Evolutionary conservation across 768 basidiomycete genomes (phyloP).

Genomic region (Pluteus cervinus): DNA sequence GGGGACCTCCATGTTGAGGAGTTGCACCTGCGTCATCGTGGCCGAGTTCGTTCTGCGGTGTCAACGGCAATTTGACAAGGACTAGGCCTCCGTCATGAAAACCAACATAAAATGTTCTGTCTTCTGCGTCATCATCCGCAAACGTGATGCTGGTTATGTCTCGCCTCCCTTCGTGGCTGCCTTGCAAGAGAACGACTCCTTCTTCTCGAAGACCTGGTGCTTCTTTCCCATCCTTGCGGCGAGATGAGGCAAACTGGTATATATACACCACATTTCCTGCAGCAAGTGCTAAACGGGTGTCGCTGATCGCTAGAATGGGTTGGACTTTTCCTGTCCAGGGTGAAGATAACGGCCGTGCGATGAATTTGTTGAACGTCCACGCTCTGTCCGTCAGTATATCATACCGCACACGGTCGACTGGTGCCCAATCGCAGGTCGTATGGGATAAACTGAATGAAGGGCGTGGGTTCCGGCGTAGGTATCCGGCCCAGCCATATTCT

Average conservation of each 20-base stretch:
- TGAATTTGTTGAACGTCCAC: conserved; percentile 46
- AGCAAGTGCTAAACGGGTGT: conserved; percentile 52
- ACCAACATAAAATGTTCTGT: conserved; percentile 45
- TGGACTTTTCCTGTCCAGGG: conserved; percentile 53
- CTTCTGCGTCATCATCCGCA: conserved; percentile 35
- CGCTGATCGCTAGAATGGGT: conserved; percentile 50
- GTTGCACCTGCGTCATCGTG: too few relatives aligned
- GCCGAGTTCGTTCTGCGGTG: too few relatives aligned
- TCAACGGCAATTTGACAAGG: conserved; percentile 31
- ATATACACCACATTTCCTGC: conserved; percentile 53
- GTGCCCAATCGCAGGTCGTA: conserved; percentile 37
- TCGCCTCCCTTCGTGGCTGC: conserved; percentile 23
- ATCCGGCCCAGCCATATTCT: conserved; percentile 53
- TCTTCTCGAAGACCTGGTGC: conserved; percentile 43
- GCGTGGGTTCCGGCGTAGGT: conserved; percentile 44
- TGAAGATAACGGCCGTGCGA: conserved; percentile 59
- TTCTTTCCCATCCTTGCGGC: conserved; percentile 20
- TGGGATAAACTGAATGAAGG: conserved; percentile 46
- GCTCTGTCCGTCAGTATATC: conserved; percentile 44
- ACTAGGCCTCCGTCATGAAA: conserved; percentile 57
- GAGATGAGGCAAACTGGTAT: conserved; percentile 39
- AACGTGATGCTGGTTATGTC: conserved; percentile 55
- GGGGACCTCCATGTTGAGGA: too few relatives aligned
- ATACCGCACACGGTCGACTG: conserved; percentile 40
- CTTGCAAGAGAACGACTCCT: conserved; percentile 33